Percentiles rank a stretch among this genome's conserved stretches.
Conservation (phyloP, 352 stramenopile species). For the Pythium utonaiense region DNA sequence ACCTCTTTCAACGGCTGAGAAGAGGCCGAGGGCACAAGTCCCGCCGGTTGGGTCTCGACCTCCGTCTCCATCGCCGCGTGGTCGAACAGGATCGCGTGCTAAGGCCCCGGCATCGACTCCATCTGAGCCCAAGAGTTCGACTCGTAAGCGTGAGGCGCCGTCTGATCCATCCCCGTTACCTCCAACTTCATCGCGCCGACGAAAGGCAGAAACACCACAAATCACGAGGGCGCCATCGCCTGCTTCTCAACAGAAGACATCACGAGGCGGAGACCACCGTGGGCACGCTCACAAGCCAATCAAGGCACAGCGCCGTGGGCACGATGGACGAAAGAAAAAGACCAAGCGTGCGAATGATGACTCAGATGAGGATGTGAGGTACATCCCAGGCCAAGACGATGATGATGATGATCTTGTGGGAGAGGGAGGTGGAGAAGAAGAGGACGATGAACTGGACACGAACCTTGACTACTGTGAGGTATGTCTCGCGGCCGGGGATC, state of each 20-base stretch:
- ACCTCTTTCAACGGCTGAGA: slow-evolving; percentile 3
- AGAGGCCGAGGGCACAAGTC: slow-evolving; percentile 1
- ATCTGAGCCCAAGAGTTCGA: slow-evolving; percentile 7
- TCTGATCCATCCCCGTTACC: background rate
- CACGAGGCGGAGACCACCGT: slow-evolving; percentile 3
- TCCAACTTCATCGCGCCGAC: background rate
- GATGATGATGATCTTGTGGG: slow-evolving; percentile 11
- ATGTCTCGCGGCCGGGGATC: slow-evolving; percentile 76
- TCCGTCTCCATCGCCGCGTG: slow-evolving; percentile 16
- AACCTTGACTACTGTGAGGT: slow-evolving; percentile 86
- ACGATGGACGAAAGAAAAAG: background rate
- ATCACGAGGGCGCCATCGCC: background rate
- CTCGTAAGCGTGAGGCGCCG: slow-evolving; percentile 8
- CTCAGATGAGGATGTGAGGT: slow-evolving; percentile 11
- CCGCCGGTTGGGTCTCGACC: background rate
- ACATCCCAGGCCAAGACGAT: slow-evolving; percentile 7
- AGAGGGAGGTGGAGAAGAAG: slow-evolving; percentile 19
- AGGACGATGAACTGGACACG: slow-evolving; percentile 64
- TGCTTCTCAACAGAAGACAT: slow-evolving; percentile 1
- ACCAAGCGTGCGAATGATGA: background rate
- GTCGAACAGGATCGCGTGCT: slow-evolving; percentile 2
- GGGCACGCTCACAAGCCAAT: slow-evolving; percentile 1
- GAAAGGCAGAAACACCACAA: slow-evolving; percentile 15
- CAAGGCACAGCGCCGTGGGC: background rate
- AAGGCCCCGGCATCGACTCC: background rate